Base-by-base conservation (phyloP, 331 rosid genomes). In the Erythrophleum ivorense region DNA sequence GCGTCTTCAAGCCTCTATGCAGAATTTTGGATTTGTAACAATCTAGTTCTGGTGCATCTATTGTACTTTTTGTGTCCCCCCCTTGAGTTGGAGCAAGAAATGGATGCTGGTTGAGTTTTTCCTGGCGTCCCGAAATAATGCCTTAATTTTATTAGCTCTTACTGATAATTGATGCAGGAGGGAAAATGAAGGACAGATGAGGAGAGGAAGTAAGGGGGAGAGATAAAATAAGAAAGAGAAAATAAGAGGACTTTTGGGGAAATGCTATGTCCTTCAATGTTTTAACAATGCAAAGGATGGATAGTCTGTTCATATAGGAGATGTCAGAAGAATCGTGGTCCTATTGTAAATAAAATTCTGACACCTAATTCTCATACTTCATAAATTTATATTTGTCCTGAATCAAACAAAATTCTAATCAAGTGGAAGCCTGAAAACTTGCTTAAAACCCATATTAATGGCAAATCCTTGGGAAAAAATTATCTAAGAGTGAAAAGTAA, bases 31-130 rank as follows among this genome's bases (percentile, higher is more conserved):
- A 67, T 58, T 73, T 81, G 4, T 60, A 43, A 76, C 46, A 14
- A 14, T 60, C 64, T 24, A 4, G 40, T 31, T 29, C 1, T 31
- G 29, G 18, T 29, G 14, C 29, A 6, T 45, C 62, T 78, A 49
- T n/a, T 58, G 29, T 34, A 78, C 29, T 41, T 45, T 77, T 55
- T 81, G 24, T 40, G 40, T 18, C 12, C 41, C 58, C 58, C 72
- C 38, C 43, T 52, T 62, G 73, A 67, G 66, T 33, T 73, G 67
- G 71, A 29, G 48, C 83, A 49, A 48, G 71, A 57, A 57, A 9
- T 50, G 31, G 53, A 63, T 46, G 78, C 46, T 75, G 67, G 46
- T 38, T 78, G 71, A 72, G 73, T 38, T 78, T 81, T 78, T 4
- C 11, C 58, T 73, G 75, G 53, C 62, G 24, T 60, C 70, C 36